Percentiles rank a stretch among this genome's conserved stretches.
These are phyloP conservation scores for Knufia fluminis DNA, from an alignment of 2,329 filamentous ascomycete species.

Conservation along the genomic window DNA sequence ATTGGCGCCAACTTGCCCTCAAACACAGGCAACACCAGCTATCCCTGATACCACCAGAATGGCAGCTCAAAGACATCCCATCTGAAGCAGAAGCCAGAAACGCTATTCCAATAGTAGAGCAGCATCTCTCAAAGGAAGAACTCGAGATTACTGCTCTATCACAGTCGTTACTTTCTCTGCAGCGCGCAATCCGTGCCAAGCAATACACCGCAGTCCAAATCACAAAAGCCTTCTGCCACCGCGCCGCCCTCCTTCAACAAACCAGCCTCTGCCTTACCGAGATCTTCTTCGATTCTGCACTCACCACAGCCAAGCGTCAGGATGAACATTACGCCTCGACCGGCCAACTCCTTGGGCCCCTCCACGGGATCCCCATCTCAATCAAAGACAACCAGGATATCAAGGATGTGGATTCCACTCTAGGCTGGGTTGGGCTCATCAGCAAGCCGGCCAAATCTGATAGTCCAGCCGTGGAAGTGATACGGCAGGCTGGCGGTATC, in stretches of 20 bases:
- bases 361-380: slow-evolving; percentile 54
- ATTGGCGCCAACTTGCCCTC: not conserved
- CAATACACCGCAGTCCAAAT: slow-evolving; percentile 33
- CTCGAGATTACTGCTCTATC: slow-evolving; percentile 12
- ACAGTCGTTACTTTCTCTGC: slow-evolving; percentile 9
- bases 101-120: slow-evolving; percentile 1
- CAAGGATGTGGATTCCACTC: slow-evolving; percentile 27
- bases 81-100: not conserved
- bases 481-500: slow-evolving; percentile 36
- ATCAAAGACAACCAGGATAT: slow-evolving; percentile 40
- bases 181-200: slow-evolving; percentile 7
- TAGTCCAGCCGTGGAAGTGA: slow-evolving; percentile 24
- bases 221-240: slow-evolving; percentile 46
- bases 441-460: slow-evolving; percentile 24
- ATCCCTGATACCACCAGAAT: slow-evolving; percentile 7
- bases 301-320: slow-evolving; percentile 38
- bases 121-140: slow-evolving; percentile 6
- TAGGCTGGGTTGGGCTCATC: slow-evolving; percentile 31
- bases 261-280: slow-evolving; percentile 43
- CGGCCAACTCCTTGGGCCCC: slow-evolving; percentile 43
- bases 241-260: slow-evolving; percentile 33
- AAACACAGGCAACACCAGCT: slow-evolving; percentile 6
- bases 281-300: slow-evolving; percentile 44
- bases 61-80: not conserved
- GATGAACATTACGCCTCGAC: slow-evolving; percentile 37